Percentiles rank a stretch among this genome's conserved stretches.
phyloP scores from a whole-genome alignment of 805 yeast genomes.

The Ogataea allantospora region DNA sequence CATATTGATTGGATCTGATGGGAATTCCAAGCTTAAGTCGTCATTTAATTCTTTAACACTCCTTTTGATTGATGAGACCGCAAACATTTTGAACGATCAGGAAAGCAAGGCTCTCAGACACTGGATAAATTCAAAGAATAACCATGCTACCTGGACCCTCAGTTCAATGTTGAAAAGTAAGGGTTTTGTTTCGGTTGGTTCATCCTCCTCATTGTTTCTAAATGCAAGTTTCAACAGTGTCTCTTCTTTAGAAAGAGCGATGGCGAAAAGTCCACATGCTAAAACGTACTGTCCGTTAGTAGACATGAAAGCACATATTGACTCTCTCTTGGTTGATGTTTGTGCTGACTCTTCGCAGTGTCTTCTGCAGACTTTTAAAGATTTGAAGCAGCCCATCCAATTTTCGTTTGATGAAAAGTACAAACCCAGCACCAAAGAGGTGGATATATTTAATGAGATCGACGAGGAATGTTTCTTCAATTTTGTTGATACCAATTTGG shows the following conservation, averaged over 20 bases:
- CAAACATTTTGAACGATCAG: slow-evolving; percentile 33
- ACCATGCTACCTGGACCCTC: slow-evolving; percentile 39
- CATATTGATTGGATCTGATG: slow-evolving; percentile 34
- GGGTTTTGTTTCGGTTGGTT: slow-evolving; percentile 58
- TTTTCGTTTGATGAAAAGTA: slow-evolving; percentile 62
- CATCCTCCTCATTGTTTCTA: slow-evolving; percentile 38
- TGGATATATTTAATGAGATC: slow-evolving; percentile 43
- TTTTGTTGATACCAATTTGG: background rate
- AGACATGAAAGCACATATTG: slow-evolving; percentile 49
- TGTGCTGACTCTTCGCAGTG: slow-evolving; percentile 88
- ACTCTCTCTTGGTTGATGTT: slow-evolving; percentile 47
- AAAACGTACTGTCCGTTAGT: slow-evolving; percentile 30
- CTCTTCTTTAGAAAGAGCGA: slow-evolving; percentile 14
- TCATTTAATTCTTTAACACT: slow-evolving; percentile 50
- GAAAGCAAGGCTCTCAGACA: slow-evolving; percentile 26
- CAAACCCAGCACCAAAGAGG: slow-evolving; percentile 36
- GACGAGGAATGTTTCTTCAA: slow-evolving; percentile 35
- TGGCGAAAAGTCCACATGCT: background rate
- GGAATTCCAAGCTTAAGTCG: slow-evolving; percentile 19
- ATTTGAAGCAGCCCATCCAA: slow-evolving; percentile 65
- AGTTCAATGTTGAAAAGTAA: slow-evolving; percentile 38
- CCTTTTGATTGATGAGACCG: slow-evolving; percentile 62
- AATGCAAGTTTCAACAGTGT: slow-evolving; percentile 25
- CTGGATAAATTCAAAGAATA: slow-evolving; percentile 21
- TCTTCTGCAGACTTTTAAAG: slow-evolving; percentile 62